Evolutionary conservation across 164 flowering plant species (phyloP), one percentile per base, ranked within the genome.

Genomic region (Warburgia ugandensis): DNA sequence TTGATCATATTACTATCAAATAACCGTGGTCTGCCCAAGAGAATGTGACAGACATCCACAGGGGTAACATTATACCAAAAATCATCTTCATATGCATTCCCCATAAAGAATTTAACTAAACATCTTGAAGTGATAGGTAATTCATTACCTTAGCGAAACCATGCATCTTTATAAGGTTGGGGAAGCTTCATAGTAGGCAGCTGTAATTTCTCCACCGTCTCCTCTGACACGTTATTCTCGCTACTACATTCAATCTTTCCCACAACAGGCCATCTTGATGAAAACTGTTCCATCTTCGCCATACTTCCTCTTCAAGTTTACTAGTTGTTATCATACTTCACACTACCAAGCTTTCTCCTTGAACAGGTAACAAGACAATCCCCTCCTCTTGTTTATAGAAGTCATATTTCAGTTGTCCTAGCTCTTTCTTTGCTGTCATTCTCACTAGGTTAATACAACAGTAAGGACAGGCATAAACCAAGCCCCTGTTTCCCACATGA

Each of bases 161-260:
- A 22, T 6, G 45, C 45, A 32, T 31, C 28, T 4, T 49, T 49
- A 19, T 47, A 50, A 6, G 38, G 29, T 25, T 41, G 25, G 5
- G 13, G 56, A 11, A 40, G 56, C 10, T 39, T 29, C 0, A 28
- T 12, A 1, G 4, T 41, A 25, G 55, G 32, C 16, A 51, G 17
- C 3, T 32, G 29, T 9, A 53, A 25, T 30, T 50, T 50, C 19
- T 50, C 42, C 14, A 35, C 41, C 12, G 20, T 30, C 9, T 50
- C 42, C n/a, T 38, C 40, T 27, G 32, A 33, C 0, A 41, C 20
- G 0, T 29, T 29, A 17, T 53, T 53, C 45, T 40, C 56, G 10
- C 35, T 6, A 12, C 56, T 20, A 1, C 56, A n/a, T 1, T 28
- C 36, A 40, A 9, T 29, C 19, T 1, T 29, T 27, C n/a, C n/a